Evolutionary conservation across 768 basidiomycete species (phyloP), one percentile per base, ranked within the genome.

Genomic region (Mycena floridula): DNA sequence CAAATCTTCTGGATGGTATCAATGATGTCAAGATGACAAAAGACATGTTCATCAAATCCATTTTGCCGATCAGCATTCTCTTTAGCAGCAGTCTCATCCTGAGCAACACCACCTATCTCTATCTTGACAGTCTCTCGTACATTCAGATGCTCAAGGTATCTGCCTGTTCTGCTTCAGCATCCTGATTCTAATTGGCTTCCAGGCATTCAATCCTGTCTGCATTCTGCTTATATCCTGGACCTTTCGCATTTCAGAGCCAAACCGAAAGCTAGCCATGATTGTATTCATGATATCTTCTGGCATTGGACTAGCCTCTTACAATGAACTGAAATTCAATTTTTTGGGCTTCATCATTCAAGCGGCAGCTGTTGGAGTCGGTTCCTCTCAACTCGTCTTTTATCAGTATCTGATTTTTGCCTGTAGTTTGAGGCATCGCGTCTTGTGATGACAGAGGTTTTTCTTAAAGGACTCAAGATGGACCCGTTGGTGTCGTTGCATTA

Each of bases 401-500:
- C 23, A 7, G 21, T 46, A n/a, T 41, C 35, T 21, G 32, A 25
- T n/a, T 39, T n/a, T 16, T 21, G 24, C 25, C 25, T 26, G 38
- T 57, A 87, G 82, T 97, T 97, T 58, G 95, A 99, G 65, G 86
- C 91, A 1, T 86, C 88, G 16, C 86, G 95, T 30, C 77, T 98
- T 11, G 92, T 98, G 20, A 92, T 96, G 81, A 97, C 98, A 48
- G 88, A 98, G 61, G 79, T 94, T 42, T 80, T 98, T 30, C 72
- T 98, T 0, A 91, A 96, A 58, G 93, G 93, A 27, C 69, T 96
- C 57, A 96, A 96, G 68, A 97, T 98, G 94, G 92, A 96, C 58
- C 95, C 95, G 0, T 77, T 97, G 5, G 89, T 92, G 18, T 96
- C 93, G 6, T 65, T 98, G 42, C 89, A 98, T 69, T 97, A 95